phyloP scores from a whole-genome alignment of 2,329 filamentous ascomycete genomes.

The Metarhizium guizhouense region DNA sequence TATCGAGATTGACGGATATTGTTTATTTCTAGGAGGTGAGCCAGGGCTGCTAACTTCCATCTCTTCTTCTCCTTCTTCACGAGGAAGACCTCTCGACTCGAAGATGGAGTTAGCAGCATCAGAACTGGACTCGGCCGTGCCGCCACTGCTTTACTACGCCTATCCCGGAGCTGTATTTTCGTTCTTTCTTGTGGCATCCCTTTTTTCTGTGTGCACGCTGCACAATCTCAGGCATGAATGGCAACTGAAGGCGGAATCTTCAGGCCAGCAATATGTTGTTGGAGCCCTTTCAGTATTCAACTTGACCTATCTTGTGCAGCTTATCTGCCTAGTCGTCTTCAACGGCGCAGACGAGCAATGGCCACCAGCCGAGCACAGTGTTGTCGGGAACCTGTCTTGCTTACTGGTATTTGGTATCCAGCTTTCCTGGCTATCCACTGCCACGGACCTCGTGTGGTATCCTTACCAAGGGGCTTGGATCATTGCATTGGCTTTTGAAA shows the following conservation, averaged over 20 bases:
- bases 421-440: slow-evolving; percentile 43
- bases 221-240: slow-evolving; percentile 29
- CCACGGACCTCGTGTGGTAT: slow-evolving; percentile 46
- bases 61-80: background rate
- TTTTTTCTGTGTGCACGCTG: slow-evolving; percentile 43
- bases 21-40: background rate
- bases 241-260: slow-evolving; percentile 8
- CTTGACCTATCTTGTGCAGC: slow-evolving; percentile 38
- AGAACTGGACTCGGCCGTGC: slow-evolving; percentile 15
- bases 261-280: slow-evolving; percentile 17
- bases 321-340: slow-evolving; percentile 28
- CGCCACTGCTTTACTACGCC: slow-evolving; percentile 45
- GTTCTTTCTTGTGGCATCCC: slow-evolving; percentile 46
- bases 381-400: slow-evolving; percentile 52
- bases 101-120: slow-evolving; percentile 2
- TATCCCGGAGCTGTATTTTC: slow-evolving; percentile 48
- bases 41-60: background rate
- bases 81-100: background rate
- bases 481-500: slow-evolving; percentile 48
- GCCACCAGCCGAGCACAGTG: slow-evolving; percentile 36
- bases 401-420: slow-evolving; percentile 56
- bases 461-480: slow-evolving; percentile 56
- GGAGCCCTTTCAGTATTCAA: slow-evolving; percentile 36
- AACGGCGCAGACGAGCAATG: slow-evolving; percentile 26
- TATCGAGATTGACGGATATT: background rate